A percentile compares a stretch with the other conserved stretches of the same genome.
phyloP scores from a whole-genome alignment of 2,329 filamentous ascomycete species.

The Nothomitra cinnamomea region DNA sequence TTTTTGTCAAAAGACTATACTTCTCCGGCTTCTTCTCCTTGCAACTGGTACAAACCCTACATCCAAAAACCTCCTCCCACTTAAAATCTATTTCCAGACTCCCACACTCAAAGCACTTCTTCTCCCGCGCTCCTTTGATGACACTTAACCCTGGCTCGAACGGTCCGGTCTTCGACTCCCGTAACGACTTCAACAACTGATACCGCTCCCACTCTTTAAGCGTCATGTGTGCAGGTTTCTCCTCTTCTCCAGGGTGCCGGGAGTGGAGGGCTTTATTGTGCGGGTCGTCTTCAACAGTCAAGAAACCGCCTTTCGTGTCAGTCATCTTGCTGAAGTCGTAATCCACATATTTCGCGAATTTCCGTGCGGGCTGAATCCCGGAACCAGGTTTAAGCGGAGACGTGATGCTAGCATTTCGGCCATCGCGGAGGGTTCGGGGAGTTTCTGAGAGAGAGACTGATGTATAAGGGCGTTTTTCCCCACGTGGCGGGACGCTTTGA shows the following conservation, averaged over 20 bases:
- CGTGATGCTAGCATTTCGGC: not conserved
- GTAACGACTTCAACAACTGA: conserved; percentile 55
- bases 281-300: conserved; percentile 82
- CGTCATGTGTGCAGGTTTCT: conserved; percentile 76
- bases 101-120: conserved; percentile 68
- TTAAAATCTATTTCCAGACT: conserved; percentile 85
- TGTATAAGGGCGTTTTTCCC: conserved; percentile 56
- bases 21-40: conserved; percentile 85
- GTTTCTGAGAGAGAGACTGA: conserved; percentile 39
- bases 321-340: conserved; percentile 98
- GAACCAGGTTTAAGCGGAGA: conserved; percentile 23
- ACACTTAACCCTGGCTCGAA: conserved; percentile 82
- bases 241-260: conserved; percentile 32
- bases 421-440: conserved; percentile 52
- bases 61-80: conserved; percentile 72
- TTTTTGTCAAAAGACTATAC: conserved; percentile 91
- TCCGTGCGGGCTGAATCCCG: conserved; percentile 57
- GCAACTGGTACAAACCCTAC: conserved; percentile 62
- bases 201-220: conserved; percentile 79
- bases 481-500: conserved; percentile 24
- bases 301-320: conserved; percentile 90
- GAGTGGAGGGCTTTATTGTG: conserved; percentile 61
- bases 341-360: conserved; percentile 88
- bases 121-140: conserved; percentile 44
- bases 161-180: conserved; percentile 57